These are phyloP conservation scores for Globisporangium uncinulatum DNA, from an alignment of 352 stramenopile species.

Conservation along the genomic window DNA sequence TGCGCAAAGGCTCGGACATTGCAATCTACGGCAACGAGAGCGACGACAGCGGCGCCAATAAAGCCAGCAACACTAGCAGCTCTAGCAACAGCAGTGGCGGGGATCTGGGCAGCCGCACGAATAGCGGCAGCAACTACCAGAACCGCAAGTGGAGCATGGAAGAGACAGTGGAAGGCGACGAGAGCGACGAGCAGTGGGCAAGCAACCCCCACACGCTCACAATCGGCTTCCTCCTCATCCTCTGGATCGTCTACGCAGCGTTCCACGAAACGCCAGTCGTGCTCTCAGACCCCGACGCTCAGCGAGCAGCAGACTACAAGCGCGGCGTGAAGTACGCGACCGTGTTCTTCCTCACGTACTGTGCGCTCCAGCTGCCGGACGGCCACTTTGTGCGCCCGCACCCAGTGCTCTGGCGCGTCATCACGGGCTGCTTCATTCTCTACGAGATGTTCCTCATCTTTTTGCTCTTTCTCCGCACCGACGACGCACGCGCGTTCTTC, in stretches of 20 bases:
- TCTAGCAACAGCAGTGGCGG: conserved; percentile 32
- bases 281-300: conserved; percentile 31
- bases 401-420: conserved; percentile 86
- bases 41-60: conserved; percentile 29
- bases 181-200: conserved; percentile 75
- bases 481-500: conserved; percentile 81
- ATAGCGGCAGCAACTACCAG: conserved; percentile 49
- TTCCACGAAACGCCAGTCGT: conserved; percentile 49
- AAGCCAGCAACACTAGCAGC: conserved; percentile 29
- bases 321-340: conserved; percentile 73
- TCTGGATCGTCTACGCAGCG: conserved; percentile 82
- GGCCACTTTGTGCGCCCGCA: conserved; percentile 86
- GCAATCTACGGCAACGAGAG: conserved; percentile 53
- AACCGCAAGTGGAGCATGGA: conserved; percentile 85
- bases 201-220: conserved; percentile 81
- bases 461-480: conserved; percentile 76
- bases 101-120: not conserved
- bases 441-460: conserved; percentile 90
- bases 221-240: conserved; percentile 71
- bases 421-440: conserved; percentile 89
- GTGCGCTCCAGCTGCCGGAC: conserved; percentile 78
- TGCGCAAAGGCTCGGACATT: conserved; percentile 57
- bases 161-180: conserved; percentile 70
- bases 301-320: conserved; percentile 49
- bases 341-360: conserved; percentile 87